These are phyloP conservation scores for Thielaviopsis euricoi DNA, from an alignment of 2,329 filamentous ascomycete genomes.

Conservation along the genomic window DNA sequence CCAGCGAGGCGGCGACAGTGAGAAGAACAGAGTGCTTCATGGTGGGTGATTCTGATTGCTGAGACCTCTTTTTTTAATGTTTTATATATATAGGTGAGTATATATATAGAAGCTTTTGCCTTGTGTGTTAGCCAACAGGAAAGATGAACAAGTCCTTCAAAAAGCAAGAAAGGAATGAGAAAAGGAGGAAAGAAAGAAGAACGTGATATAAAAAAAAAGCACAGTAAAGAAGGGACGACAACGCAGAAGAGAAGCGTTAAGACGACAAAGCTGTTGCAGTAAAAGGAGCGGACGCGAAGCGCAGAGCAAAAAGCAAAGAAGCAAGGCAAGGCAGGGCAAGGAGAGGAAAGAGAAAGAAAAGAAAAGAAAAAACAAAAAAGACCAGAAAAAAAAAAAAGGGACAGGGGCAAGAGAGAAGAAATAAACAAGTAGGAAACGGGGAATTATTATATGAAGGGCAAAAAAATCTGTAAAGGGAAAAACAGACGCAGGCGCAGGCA, in stretches of 20 bases:
- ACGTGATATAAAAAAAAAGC: neutral
- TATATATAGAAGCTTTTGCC: no score
- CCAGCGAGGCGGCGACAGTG: slow-evolving; percentile 9
- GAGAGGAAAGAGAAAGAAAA: neutral
- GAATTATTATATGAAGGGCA: neutral
- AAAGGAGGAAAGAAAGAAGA: neutral
- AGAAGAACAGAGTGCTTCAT: slow-evolving; percentile 12
- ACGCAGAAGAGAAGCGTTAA: neutral
- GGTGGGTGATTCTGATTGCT: neutral
- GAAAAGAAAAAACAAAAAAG: neutral
- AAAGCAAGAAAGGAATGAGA: neutral
- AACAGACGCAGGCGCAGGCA: neutral
- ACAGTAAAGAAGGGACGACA: neutral
- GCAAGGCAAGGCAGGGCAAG: neutral
- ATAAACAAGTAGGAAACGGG: neutral
- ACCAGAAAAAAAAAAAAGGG: neutral
- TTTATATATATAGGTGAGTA: no score
- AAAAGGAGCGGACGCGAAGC: neutral
- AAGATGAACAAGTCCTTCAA: neutral
- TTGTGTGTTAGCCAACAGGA: neutral
- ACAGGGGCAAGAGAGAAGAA: neutral
- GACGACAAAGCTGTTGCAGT: neutral
- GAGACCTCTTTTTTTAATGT: no score
- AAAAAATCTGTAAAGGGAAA: slow-evolving; percentile 1
- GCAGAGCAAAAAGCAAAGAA: neutral